Evolutionary conservation across 257 asterid genomes (phyloP).

Genomic region (Plectranthus barbatus): DNA sequence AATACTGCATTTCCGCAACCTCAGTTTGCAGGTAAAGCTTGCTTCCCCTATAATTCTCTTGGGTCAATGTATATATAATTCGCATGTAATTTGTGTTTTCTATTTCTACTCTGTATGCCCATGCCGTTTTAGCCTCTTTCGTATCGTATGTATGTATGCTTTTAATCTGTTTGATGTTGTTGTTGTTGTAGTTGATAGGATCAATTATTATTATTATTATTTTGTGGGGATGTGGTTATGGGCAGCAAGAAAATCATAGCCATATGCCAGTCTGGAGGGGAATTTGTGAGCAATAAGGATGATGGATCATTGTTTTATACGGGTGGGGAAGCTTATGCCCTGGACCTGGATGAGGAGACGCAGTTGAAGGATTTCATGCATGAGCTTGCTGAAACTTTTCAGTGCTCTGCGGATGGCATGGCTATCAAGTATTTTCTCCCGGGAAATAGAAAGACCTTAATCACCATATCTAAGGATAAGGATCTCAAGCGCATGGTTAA

Average conservation of each 20-base stretch:
- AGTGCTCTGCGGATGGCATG: conserved; percentile 47
- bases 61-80: not conserved
- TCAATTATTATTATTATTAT: not conserved
- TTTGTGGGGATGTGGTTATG: conserved; percentile 33
- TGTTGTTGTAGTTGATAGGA: conserved; percentile 5
- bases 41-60: not conserved
- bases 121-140: not conserved
- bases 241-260: conserved; percentile 74
- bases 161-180: no score
- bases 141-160: no score
- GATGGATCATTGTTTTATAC: conserved; percentile 62
- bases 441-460: conserved; percentile 83
- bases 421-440: conserved; percentile 87
- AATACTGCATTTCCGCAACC: not conserved
- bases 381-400: conserved; percentile 82
- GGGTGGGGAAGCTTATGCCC: conserved; percentile 93
- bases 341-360: conserved; percentile 74
- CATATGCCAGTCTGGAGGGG: conserved; percentile 95
- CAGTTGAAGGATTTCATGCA: conserved; percentile 66
- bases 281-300: conserved; percentile 62
- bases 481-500: conserved; percentile 92
- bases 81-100: not conserved
- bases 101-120: not conserved
- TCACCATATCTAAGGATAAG: conserved; percentile 87
- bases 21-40: conserved; percentile 7